A percentile compares a stretch with the other conserved stretches of the same genome.
Evolutionary conservation across 2,329 filamentous ascomycete genomes (phyloP).

Genomic region (Trichoderma sp.): DNA sequence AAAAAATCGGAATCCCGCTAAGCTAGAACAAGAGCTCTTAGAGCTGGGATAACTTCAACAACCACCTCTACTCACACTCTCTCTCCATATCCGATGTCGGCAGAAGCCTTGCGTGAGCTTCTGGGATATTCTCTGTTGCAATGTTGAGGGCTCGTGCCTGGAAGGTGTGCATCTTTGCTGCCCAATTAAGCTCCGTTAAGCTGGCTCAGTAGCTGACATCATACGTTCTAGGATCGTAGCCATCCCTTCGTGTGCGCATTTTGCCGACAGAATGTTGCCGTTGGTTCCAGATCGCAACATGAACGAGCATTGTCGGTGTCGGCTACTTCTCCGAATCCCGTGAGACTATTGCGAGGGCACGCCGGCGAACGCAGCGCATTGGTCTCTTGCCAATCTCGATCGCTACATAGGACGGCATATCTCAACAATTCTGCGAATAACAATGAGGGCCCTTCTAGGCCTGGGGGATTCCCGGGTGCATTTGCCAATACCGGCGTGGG

Average conservation of each 20-base stretch:
- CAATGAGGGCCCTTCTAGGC: conserved; percentile 31
- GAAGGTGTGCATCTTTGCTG: conserved; percentile 41
- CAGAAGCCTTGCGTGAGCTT: conserved; percentile 10
- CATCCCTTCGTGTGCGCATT: conserved; percentile 48
- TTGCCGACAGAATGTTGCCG: conserved; percentile 43
- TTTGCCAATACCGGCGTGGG: conserved; percentile 33
- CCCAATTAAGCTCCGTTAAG: conserved; percentile 5
- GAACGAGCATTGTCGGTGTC: background rate
- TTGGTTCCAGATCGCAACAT: conserved; percentile 27
- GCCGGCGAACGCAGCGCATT: background rate
- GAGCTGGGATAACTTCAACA: background rate
- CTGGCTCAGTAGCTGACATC: conserved; percentile 19
- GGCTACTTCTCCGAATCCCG: background rate
- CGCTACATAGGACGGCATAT: conserved; percentile 38
- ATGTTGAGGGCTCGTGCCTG: conserved; percentile 51
- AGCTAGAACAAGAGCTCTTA: conserved; percentile 1
- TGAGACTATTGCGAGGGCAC: background rate
- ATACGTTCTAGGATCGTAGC: conserved; percentile 40
- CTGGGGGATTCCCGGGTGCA: conserved; percentile 35
- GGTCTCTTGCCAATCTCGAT: conserved; percentile 31
- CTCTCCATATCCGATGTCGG: conserved; percentile 21
- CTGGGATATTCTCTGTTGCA: conserved; percentile 32
- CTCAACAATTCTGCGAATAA: conserved; percentile 33
- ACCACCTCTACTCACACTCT: background rate
- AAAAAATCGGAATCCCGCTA: conserved; percentile 16